Base-by-base conservation (phyloP, 2,329 filamentous ascomycete species). In the Clarireedia monteithiana region DNA sequence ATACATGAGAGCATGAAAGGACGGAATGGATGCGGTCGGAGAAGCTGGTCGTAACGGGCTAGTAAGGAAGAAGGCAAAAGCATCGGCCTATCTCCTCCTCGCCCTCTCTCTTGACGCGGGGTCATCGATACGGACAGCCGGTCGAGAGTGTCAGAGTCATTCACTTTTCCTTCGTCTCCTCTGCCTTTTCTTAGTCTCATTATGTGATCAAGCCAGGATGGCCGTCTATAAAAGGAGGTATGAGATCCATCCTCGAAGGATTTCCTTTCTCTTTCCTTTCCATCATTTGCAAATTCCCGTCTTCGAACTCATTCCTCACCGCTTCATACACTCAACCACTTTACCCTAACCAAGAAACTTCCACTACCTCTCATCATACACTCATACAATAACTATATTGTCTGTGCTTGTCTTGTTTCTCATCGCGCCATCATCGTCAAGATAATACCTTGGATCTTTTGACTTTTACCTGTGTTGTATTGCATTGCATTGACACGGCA, bases 171-270 rank as follows among this genome's bases (percentile, higher is more conserved):
- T 26, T 23, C 44, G 9, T 17, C 26, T 39, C 20, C 46, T 27
- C 61, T 66, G 65, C 64, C 45, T 36, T 60, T 64, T 59, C 58
- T 59, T 61, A 60, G 53, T 56, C 58, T 54, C 59, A 49, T 58
- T 56, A 53, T 60, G 59, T 59, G 55, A 62, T 61, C 26, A 24
- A 53, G 58, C 52, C 47, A 48, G 57, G 44, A 51, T 63, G 67
- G 69, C 80, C 76, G 80, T 76, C 74, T 85, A 85, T 85, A 85
- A 85, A 85, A 83, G 73, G 79, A 71, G 69, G 67, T 66, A 68
- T 72, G 70, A 72, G 78, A 72, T 72, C 77, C 75, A 64, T 70
- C 66, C 69, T 71, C 66, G 66, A 65, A 64, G 60, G 60, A 57
- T 68, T 68, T 73, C 70, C 69, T 80, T 74, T 72, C 77, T 79